Evolutionary conservation across 139 green algal species (phyloP).

Genomic region (Micromonas pusilla): DNA sequence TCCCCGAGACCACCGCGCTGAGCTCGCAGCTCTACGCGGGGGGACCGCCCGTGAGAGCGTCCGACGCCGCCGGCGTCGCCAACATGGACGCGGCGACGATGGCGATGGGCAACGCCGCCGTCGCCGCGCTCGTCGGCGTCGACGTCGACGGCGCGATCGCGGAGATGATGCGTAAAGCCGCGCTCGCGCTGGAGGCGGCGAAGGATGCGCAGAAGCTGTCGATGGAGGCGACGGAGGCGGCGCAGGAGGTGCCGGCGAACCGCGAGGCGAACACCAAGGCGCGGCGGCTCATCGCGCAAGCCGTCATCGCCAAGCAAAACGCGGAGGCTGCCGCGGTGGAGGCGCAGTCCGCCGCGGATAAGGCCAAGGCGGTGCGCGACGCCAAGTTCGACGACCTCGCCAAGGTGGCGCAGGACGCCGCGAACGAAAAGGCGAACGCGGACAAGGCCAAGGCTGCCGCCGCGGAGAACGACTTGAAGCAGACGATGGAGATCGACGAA

Average conservation of each 20-base stretch:
- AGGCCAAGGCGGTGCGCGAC: too few relatives aligned
- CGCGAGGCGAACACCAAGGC: not conserved
- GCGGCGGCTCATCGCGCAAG: not conserved
- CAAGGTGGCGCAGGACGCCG: not conserved
- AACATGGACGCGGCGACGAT: not conserved
- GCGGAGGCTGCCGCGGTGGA: not conserved
- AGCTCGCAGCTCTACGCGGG: not conserved
- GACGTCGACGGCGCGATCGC: not conserved
- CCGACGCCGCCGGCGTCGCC: not conserved
- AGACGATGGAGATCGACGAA: not conserved
- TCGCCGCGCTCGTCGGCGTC: not conserved
- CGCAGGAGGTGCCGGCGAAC: not conserved
- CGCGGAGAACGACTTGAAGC: not conserved
- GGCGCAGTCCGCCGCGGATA: not conserved
- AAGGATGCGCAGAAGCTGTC: not conserved
- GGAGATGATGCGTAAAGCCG: not conserved
- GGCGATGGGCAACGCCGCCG: not conserved
- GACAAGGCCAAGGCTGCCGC: not conserved
- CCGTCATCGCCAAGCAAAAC: not conserved
- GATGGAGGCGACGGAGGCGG: not conserved
- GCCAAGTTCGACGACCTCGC: too few relatives aligned
- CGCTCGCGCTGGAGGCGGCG: not conserved
- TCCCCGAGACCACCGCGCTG: not conserved
- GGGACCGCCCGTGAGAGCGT: not conserved
- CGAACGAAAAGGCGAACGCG: too few relatives aligned